These are phyloP conservation scores for Candida krabiensis DNA, from an alignment of 805 yeast genomes.

Conservation along the genomic window DNA sequence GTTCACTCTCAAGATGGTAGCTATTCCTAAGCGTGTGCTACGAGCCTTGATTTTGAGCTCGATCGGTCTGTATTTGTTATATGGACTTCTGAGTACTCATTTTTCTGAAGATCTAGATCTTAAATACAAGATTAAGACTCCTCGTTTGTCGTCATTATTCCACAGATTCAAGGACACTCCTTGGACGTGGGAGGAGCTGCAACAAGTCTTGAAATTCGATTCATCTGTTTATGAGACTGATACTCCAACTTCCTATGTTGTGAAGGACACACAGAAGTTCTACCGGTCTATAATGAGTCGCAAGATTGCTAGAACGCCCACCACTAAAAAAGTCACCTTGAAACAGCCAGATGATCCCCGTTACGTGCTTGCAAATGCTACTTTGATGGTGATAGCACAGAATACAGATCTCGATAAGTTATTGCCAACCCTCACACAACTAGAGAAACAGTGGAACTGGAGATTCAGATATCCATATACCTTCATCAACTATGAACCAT, in stretches of 20 bases:
- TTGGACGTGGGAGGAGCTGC: constrained; percentile 14
- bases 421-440: constrained; percentile 47
- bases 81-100: constrained; percentile 4
- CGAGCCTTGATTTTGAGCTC: constrained; percentile 8
- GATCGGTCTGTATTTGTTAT: constrained; percentile 4
- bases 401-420: constrained; percentile 55
- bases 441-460: constrained; percentile 61
- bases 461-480: constrained; percentile 75
- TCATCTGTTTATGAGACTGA: constrained; percentile 11
- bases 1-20: no score
- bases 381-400: constrained; percentile 64
- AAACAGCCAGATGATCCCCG: constrained; percentile 9
- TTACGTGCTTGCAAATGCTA: constrained; percentile 54
- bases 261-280: constrained; percentile 33
- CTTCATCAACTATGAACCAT: constrained; percentile 66
- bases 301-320: constrained; percentile 45
- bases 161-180: constrained; percentile 1
- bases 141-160: constrained; percentile 2
- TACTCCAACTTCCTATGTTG: constrained; percentile 27
- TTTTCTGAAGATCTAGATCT: constrained; percentile 5
- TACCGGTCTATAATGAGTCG: constrained; percentile 36
- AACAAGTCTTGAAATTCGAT: constrained; percentile 9
- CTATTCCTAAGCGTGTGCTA: constrained; percentile 12
- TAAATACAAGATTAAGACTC: constrained; percentile 11
- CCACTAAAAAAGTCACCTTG: constrained; percentile 28